phyloP scores from a whole-genome alignment of 2,329 filamentous ascomycete genomes.

The Ophiostoma fasciatum region DNA sequence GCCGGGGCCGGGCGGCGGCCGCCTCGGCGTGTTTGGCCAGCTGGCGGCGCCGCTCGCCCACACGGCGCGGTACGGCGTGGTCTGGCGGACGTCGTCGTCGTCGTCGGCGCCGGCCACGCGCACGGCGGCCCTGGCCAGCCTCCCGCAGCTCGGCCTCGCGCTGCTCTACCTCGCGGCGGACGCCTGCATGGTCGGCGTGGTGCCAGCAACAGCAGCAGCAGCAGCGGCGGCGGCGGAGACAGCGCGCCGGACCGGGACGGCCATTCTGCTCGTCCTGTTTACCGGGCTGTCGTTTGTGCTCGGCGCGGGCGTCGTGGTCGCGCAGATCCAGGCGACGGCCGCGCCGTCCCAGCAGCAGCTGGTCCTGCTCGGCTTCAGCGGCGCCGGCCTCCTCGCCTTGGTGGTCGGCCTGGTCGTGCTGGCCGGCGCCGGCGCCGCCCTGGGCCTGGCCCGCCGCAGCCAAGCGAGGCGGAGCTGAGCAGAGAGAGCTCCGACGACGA shows the following conservation, averaged over 20 bases:
- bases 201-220: constrained; percentile 15
- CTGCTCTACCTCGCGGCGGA: constrained; percentile 33
- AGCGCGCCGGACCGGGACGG: too few species aligned
- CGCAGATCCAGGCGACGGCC: constrained; percentile 2
- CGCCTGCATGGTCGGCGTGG: constrained; percentile 30
- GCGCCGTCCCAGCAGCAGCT: constrained; percentile 8
- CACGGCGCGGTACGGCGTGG: constrained; percentile 18
- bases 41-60: constrained; percentile 17
- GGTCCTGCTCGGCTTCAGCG: constrained; percentile 27
- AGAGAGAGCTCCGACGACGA: too few species aligned
- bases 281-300: constrained; percentile 29
- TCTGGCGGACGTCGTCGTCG: constrained; percentile 12
- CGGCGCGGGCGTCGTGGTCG: constrained; percentile 27
- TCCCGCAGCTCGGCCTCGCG: constrained; percentile 34
- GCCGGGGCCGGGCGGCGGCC: constrained; percentile 10
- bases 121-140: constrained; percentile 24
- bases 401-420: constrained; percentile 25
- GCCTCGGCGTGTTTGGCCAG: constrained; percentile 24
- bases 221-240: constrained; percentile 21
- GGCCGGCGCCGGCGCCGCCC: constrained; percentile 19
- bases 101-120: too few species aligned
- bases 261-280: constrained; percentile 29
- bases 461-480: constrained; percentile 18
- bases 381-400: constrained; percentile 26
- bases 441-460: constrained; percentile 27